Conservation (phyloP, 2,329 filamentous ascomycete genomes). For the Rhynchosporium graminicola region DNA sequence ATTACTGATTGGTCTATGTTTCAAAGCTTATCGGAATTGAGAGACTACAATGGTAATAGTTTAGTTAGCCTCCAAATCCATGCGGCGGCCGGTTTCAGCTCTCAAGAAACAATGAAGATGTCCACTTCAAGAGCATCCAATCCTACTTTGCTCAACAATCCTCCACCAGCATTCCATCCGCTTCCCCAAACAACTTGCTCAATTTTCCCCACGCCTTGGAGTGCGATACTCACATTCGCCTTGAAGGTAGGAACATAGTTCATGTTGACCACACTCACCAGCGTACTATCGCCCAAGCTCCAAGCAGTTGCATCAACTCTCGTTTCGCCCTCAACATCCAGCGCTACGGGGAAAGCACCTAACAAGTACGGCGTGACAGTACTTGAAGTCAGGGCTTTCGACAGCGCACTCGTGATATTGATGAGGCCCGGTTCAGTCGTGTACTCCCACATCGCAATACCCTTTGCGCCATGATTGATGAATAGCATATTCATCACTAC, state of each 20-base stretch:
- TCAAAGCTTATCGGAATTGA: no score
- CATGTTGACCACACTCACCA: constrained; percentile 44
- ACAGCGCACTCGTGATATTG: constrained; percentile 41
- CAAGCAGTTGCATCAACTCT: constrained; percentile 44
- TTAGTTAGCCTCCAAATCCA: background rate
- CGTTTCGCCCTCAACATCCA: constrained; percentile 10
- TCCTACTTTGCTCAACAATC: constrained; percentile 19
- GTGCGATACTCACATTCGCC: constrained; percentile 16
- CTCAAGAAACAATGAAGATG: constrained; percentile 23
- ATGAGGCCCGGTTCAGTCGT: constrained; percentile 39
- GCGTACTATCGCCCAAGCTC: constrained; percentile 38
- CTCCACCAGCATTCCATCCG: constrained; percentile 19
- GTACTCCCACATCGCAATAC: constrained; percentile 47
- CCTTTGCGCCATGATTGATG: constrained; percentile 52
- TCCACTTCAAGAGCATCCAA: constrained; percentile 24
- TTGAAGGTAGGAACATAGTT: constrained; percentile 20
- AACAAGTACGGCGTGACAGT: constrained; percentile 43
- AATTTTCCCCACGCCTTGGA: constrained; percentile 4
- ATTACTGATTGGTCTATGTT: no score
- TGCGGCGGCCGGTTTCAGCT: background rate
- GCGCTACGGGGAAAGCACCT: constrained; percentile 7
- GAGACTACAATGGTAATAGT: background rate
- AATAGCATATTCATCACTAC: constrained; percentile 49
- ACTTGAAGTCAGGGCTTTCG: constrained; percentile 41
- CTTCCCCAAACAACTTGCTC: constrained; percentile 20